Evolutionary conservation across 2,329 filamentous ascomycete species (phyloP), one percentile per base, ranked within the genome.

Genomic region (Xylariaceae sp.): DNA sequence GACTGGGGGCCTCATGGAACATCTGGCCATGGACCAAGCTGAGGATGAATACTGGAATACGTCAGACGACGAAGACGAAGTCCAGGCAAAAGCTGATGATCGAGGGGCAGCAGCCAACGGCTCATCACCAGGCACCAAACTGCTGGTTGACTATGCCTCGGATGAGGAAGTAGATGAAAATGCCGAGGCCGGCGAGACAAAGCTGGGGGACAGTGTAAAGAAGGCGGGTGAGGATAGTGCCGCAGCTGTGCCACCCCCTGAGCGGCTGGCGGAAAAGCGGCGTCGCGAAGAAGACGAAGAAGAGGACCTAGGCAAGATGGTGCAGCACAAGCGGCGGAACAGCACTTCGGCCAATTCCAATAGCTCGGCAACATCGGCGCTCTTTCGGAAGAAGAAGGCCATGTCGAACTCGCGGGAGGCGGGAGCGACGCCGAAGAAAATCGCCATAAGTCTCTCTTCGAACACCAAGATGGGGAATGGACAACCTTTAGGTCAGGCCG

Each of bases 1-100:
- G 58, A 75, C 48, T 5, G 51, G 78, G 44, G 79, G 75, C 13
- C 51, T 70, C 28, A 72, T 93, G 55, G 86, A 86, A 52, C 88
- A 94, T 33, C 58, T 75, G 8, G 43, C 58, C 1, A 73, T 89
- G 52, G 90, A 95, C 53, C 72, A 80, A 5, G 78, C 81, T 9
- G 86, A 95, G 56, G 90, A 95, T 50, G 87, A 90, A 27, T 98
- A 96, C 58, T 96, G 93, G 72, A 90, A 94, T 50, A 77, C 75
- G 0, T 87, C 84, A 1, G 89, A 95, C 47, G 85, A 92, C 29
- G 83, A 89, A 39, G 88, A 94, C 5, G 85, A 87, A 33, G 46
- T 58, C 47, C 55, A 61, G 42, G 44, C 50, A 44, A 49, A 49
- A 32, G 41, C 51, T 13, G 54, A 50, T 28, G 56, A 51, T 35